These are phyloP conservation scores for Acanthamoeba culbertsoni DNA, from an alignment of 208 protist genomes.

Conservation along the genomic window DNA sequence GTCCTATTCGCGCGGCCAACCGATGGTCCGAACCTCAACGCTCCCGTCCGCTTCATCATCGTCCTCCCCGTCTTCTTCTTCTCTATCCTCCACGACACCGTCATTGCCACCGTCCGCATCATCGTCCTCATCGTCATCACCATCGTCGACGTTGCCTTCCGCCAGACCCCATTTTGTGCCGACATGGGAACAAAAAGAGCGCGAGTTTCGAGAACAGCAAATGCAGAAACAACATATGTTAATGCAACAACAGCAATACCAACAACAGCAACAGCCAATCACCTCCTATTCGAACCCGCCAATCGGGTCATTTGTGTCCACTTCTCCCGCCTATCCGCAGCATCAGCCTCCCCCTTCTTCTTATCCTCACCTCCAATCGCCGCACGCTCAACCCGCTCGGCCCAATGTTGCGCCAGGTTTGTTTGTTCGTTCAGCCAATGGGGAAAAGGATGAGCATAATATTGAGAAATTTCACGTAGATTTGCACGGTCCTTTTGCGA, in stretches of 20 bases:
- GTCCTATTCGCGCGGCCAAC: background rate
- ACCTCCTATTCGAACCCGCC: background rate
- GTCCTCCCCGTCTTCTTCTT: background rate
- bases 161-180: background rate
- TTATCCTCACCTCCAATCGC: background rate
- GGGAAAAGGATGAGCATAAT: no score
- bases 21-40: no score
- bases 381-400: no score
- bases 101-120: background rate
- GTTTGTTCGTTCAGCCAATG: no score
- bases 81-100: no score
- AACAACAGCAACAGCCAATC: background rate
- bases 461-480: no score
- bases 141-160: background rate
- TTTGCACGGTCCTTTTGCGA: background rate
- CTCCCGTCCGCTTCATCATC: background rate
- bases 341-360: no score
- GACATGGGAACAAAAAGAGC: slow-evolving; percentile 20
- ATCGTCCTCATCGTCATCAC: background rate
- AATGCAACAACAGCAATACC: background rate
- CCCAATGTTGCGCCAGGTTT: no score
- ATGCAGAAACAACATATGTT: background rate
- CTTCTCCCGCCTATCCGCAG: background rate
- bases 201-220: slow-evolving; percentile 4
- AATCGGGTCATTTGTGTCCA: no score